phyloP scores from a whole-genome alignment of 768 basidiomycete species.

The Leucosporidium scottii region DNA sequence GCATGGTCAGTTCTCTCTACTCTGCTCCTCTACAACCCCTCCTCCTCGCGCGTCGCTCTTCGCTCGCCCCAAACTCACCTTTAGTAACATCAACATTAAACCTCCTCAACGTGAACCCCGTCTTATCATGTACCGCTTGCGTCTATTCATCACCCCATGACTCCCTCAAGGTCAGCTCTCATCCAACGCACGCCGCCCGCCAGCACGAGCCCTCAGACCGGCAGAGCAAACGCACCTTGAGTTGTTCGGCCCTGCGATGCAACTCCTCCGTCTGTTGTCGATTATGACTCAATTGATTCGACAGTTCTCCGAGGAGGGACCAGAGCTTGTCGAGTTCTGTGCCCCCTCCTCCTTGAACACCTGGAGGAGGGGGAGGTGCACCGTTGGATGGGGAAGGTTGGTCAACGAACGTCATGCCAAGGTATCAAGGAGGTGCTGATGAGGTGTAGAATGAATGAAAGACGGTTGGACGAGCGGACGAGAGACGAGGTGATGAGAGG shows the following conservation, averaged over 20 bases:
- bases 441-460: too few species aligned
- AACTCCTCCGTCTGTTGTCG: constrained; percentile 63
- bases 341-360: not conserved
- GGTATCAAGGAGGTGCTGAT: not conserved
- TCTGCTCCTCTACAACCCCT: too few species aligned
- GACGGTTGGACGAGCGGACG: not conserved
- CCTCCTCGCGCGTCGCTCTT: not conserved
- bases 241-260: constrained; percentile 58
- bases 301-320: constrained; percentile 72
- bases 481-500: too few species aligned
- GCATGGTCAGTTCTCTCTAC: not conserved
- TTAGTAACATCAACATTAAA: constrained; percentile 82
- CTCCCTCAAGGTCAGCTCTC: too few species aligned
- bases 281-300: constrained; percentile 74
- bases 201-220: too few species aligned
- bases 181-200: too few species aligned
- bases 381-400: not conserved
- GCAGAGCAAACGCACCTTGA: constrained; percentile 63
- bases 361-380: too few species aligned
- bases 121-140: constrained; percentile 63
- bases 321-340: constrained; percentile 64
- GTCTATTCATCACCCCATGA: constrained; percentile 53
- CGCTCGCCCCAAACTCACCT: constrained; percentile 49
- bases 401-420: not conserved
- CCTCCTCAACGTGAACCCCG: constrained; percentile 70